A percentile compares a stretch with the other conserved stretches of the same genome.
These are phyloP conservation scores for Phyllosticta paracitricarpa DNA, from an alignment of 2,329 filamentous ascomycete genomes.

Conservation along the genomic window DNA sequence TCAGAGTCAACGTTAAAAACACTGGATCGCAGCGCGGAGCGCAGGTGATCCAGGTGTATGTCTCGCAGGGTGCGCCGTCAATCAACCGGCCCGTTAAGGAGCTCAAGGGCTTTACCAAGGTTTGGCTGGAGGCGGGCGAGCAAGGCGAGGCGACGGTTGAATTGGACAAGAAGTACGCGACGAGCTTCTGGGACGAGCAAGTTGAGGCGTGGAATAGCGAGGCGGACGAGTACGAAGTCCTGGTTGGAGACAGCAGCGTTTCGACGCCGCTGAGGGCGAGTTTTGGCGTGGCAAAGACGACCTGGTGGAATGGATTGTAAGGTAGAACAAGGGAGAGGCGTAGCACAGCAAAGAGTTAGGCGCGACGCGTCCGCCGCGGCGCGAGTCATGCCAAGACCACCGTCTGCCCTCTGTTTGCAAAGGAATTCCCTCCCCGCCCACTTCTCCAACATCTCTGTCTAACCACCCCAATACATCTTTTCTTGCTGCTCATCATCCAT, in stretches of 20 bases:
- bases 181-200: conserved; percentile 62
- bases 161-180: conserved; percentile 53
- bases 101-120: conserved; percentile 57
- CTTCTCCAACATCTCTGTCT: not conserved
- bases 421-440: not conserved
- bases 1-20: conserved; percentile 45
- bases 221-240: conserved; percentile 53
- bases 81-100: conserved; percentile 57
- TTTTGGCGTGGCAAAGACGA: conserved; percentile 51
- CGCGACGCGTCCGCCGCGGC: not conserved
- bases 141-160: conserved; percentile 47
- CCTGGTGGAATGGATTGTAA: conserved; percentile 58
- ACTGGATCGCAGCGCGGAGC: conserved; percentile 41
- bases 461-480: not conserved
- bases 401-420: not conserved
- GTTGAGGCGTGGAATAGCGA: conserved; percentile 56
- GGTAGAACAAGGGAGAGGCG: not conserved
- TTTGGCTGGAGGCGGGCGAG: conserved; percentile 48
- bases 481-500: not conserved
- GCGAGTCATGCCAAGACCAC: not conserved
- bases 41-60: conserved; percentile 58
- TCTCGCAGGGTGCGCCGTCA: conserved; percentile 46
- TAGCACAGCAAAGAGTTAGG: not conserved
- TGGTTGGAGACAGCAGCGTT: conserved; percentile 50
- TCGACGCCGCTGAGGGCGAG: conserved; percentile 40